Evolutionary conservation across 129 eudicot genomes (phyloP).

Genomic region (Silybum marianum): DNA sequence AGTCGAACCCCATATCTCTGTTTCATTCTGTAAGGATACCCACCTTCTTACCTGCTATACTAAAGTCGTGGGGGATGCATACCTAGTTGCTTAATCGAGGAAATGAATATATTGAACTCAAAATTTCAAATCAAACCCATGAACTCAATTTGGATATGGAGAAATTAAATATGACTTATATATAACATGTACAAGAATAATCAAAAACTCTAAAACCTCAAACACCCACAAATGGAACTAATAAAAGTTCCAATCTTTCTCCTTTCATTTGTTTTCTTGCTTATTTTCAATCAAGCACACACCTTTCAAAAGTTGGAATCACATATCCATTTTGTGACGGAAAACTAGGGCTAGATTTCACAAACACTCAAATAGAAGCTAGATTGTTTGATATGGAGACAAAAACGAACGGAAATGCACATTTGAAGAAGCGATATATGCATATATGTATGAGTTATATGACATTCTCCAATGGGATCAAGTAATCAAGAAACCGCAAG

Average conservation of each 20-base stretch:
- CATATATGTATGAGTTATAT: constrained; percentile 12
- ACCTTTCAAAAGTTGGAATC: neutral
- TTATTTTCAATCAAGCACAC: constrained; percentile 25
- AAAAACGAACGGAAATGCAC: neutral
- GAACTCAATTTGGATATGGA: neutral
- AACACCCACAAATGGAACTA: neutral
- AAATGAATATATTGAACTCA: neutral
- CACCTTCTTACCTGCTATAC: neutral
- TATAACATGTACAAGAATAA: constrained; percentile 15
- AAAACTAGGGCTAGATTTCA: neutral
- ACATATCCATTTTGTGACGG: neutral
- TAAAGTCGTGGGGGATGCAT: neutral
- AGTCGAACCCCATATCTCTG: neutral
- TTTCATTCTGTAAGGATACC: neutral
- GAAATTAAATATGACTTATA: neutral
- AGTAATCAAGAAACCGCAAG: neutral
- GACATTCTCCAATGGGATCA: neutral
- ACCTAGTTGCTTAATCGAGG: neutral
- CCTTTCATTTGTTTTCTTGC: neutral
- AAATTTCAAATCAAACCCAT: constrained; percentile 6
- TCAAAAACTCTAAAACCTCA: neutral
- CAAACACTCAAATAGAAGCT: neutral
- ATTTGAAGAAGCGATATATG: neutral
- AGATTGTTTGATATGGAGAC: neutral
- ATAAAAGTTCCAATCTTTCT: neutral